Conservation (phyloP, 257 asterid genomes). For the Sherardia arvensis region DNA sequence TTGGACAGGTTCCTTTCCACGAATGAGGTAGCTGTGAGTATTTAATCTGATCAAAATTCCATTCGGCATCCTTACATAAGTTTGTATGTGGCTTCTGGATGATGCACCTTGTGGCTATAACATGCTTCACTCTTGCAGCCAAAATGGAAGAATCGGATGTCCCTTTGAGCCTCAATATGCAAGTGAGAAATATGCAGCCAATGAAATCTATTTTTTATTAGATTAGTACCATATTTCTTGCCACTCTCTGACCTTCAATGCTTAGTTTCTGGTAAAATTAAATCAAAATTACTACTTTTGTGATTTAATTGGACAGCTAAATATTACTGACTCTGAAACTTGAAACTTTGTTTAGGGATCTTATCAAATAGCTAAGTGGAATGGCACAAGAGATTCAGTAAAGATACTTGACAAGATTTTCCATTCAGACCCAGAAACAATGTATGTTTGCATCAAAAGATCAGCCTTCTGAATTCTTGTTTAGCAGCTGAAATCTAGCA, state of each 20-base stretch:
- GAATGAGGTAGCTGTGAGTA: constrained; percentile 34
- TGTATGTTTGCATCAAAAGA: constrained; percentile 36
- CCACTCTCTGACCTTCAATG: neutral
- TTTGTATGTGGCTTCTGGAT: constrained; percentile 21
- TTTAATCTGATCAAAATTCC: neutral
- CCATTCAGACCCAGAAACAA: constrained; percentile 63
- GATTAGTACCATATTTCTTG: neutral
- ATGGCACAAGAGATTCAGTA: constrained; percentile 92
- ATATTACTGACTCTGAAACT: neutral
- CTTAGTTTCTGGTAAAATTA: neutral
- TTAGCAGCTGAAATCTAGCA: neutral
- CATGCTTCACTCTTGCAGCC: constrained; percentile 40
- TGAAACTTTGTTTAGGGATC: constrained; percentile 49
- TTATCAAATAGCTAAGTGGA: constrained; percentile 98
- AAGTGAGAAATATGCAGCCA: constrained; percentile 13
- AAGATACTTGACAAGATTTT: constrained; percentile 90
- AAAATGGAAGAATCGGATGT: constrained; percentile 41
- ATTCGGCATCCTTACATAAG: neutral
- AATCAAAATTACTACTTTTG: neutral
- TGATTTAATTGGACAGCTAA: neutral
- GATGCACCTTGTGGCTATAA: constrained; percentile 33
- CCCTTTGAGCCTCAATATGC: constrained; percentile 29
- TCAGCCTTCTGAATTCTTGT: neutral
- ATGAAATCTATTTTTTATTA: neutral
- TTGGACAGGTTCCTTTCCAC: constrained; percentile 39